Evolutionary conservation across 2,329 filamentous ascomycete species (phyloP).

Genomic region (Dactylellina haptotyla): DNA sequence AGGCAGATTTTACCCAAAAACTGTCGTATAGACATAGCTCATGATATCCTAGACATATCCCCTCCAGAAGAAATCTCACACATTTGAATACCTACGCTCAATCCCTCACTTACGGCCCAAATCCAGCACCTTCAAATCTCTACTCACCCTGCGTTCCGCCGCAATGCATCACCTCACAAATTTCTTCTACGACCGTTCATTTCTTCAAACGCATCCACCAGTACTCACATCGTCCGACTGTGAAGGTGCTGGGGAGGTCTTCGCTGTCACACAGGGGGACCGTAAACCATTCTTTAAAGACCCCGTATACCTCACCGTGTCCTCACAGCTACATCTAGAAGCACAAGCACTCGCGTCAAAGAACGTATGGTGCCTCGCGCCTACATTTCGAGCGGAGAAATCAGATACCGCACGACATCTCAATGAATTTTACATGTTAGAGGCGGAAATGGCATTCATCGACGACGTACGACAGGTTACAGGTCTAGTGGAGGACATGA

Average conservation of each 20-base stretch:
- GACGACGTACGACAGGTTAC: conserved; percentile 77
- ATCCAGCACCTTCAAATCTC: conserved; percentile 79
- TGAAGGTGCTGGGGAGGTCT: conserved; percentile 94
- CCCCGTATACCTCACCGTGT: conserved; percentile 95
- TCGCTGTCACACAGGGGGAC: conserved; percentile 65
- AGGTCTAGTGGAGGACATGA: conserved; percentile 80
- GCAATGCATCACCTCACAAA: conserved; percentile 76
- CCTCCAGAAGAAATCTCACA: conserved; percentile 96
- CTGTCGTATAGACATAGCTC: no score
- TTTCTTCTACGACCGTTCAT: conserved; percentile 77
- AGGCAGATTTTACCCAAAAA: background rate
- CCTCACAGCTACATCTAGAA: conserved; percentile 92
- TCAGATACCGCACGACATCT: conserved; percentile 93
- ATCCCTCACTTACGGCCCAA: conserved; percentile 87
- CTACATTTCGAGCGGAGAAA: conserved; percentile 90
- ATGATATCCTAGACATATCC: conserved; percentile 76
- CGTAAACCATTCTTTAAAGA: conserved; percentile 76
- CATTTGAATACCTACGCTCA: conserved; percentile 84
- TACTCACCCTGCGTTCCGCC: conserved; percentile 85
- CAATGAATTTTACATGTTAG: conserved; percentile 99
- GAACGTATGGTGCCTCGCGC: conserved; percentile 92
- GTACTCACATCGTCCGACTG: conserved; percentile 97
- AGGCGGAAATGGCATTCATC: conserved; percentile 86
- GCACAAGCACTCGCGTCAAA: conserved; percentile 87
- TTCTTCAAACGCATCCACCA: conserved; percentile 87